Conservation (phyloP, 2,329 filamentous ascomycete genomes). For the Dendrostoma leiphaemia region DNA sequence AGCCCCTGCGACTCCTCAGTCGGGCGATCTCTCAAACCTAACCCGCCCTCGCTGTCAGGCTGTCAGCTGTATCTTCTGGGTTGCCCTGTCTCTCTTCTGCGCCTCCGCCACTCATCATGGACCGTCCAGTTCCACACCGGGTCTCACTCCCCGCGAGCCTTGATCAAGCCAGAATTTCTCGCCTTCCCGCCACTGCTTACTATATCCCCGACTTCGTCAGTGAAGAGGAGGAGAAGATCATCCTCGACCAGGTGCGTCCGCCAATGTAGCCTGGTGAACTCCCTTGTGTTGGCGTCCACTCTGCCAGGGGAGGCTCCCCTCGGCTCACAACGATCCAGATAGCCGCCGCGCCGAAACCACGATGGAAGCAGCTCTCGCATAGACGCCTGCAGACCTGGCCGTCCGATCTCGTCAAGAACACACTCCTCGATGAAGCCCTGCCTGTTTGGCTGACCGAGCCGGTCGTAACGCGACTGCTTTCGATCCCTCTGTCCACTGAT, state of each 20-base stretch:
- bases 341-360: conserved; percentile 64
- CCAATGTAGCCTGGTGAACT: neutral
- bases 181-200: conserved; percentile 66
- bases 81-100: conserved; percentile 4
- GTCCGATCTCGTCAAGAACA: conserved; percentile 75
- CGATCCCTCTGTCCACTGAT: conserved; percentile 39
- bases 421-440: conserved; percentile 70
- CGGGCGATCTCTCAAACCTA: neutral
- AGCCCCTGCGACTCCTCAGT: neutral
- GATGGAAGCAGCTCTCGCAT: conserved; percentile 86
- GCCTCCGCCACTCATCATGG: conserved; percentile 14
- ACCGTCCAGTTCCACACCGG: conserved; percentile 2
- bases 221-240: conserved; percentile 65
- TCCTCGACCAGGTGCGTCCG: conserved; percentile 65
- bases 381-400: conserved; percentile 90
- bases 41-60: neutral
- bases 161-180: conserved; percentile 48
- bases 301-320: neutral
- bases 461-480: conserved; percentile 59
- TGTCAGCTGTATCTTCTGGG: neutral
- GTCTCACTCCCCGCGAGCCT: conserved; percentile 45
- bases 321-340: conserved; percentile 42
- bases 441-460: conserved; percentile 74
- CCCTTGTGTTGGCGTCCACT: conserved; percentile 36
- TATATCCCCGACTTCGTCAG: conserved; percentile 88